A percentile compares a stretch with the other conserved stretches of the same genome.
phyloP scores from a whole-genome alignment of 2,329 filamentous ascomycete genomes.

The Pseudopyrenochaeta lycopersici region DNA sequence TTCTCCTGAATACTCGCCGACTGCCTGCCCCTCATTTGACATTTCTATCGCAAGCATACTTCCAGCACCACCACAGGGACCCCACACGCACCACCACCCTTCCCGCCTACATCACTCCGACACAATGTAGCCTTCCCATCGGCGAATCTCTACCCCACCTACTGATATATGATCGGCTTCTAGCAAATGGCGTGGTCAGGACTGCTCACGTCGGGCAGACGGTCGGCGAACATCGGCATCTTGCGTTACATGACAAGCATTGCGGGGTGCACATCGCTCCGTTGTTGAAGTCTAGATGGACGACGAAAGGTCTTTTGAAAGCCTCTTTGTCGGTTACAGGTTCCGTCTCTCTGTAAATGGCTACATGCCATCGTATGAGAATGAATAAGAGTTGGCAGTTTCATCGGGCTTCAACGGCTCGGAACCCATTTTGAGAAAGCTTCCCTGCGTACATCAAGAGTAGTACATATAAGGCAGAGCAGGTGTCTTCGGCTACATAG shows the following conservation, averaged over 20 bases:
- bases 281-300: conserved; percentile 8
- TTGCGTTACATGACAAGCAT: conserved; percentile 28
- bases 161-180: background rate
- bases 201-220: conserved; percentile 20
- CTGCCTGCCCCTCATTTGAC: background rate
- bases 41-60: conserved; percentile 8
- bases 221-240: conserved; percentile 34
- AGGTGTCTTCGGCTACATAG: too few relatives aligned
- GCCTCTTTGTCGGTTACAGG: background rate
- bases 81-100: background rate
- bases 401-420: background rate
- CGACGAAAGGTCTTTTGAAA: background rate
- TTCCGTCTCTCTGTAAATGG: background rate
- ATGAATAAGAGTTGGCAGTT: background rate
- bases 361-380: background rate
- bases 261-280: conserved; percentile 26
- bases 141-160: background rate
- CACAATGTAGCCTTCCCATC: background rate
- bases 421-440: background rate
- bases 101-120: background rate
- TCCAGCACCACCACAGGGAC: background rate
- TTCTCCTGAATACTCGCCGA: too few relatives aligned
- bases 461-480: too few relatives aligned
- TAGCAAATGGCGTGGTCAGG: conserved; percentile 13
- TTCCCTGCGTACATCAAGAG: too few relatives aligned